phyloP scores from a whole-genome alignment of 2,329 filamentous ascomycete species.

The Aspergillus tanneri region DNA sequence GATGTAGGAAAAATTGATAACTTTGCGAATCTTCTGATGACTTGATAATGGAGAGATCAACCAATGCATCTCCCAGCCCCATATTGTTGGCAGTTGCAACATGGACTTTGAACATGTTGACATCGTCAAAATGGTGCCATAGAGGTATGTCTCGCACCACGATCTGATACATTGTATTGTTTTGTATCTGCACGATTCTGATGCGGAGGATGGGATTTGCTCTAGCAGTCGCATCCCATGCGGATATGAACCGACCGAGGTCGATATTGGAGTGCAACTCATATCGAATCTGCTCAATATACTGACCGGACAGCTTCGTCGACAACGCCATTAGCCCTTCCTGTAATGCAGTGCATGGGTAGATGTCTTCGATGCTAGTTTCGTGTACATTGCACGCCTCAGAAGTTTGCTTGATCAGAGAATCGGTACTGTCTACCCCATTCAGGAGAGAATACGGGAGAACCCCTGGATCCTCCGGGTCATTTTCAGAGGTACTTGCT shows the following conservation, averaged over 20 bases:
- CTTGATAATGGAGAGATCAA: no score
- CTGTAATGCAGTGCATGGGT: slow-evolving; percentile 42
- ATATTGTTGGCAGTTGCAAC: no score
- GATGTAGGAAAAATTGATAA: no score
- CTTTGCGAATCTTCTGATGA: no score
- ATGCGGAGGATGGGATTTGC: slow-evolving; percentile 44
- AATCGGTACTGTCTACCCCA: no score
- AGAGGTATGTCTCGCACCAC: slow-evolving; percentile 18
- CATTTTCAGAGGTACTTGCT: no score
- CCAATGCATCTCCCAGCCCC: no score
- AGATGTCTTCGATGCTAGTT: slow-evolving; percentile 34
- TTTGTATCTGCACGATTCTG: slow-evolving; percentile 25
- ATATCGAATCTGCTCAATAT: slow-evolving; percentile 35
- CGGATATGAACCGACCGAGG: slow-evolving; percentile 33
- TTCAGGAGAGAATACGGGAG: background rate
- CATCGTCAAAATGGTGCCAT: slow-evolving; percentile 12
- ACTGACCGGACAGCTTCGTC: slow-evolving; percentile 34
- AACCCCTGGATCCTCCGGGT: no score
- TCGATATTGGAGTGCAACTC: slow-evolving; percentile 27
- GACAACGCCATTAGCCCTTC: slow-evolving; percentile 40
- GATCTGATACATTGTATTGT: slow-evolving; percentile 21
- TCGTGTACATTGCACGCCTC: background rate
- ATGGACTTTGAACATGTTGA: no score
- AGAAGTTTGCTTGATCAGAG: background rate
- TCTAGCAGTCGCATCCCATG: slow-evolving; percentile 35